Percentiles rank a stretch among this genome's conserved stretches.
These are phyloP conservation scores for Pleurotus ostreatus DNA, from an alignment of 768 basidiomycete species.

Conservation along the genomic window DNA sequence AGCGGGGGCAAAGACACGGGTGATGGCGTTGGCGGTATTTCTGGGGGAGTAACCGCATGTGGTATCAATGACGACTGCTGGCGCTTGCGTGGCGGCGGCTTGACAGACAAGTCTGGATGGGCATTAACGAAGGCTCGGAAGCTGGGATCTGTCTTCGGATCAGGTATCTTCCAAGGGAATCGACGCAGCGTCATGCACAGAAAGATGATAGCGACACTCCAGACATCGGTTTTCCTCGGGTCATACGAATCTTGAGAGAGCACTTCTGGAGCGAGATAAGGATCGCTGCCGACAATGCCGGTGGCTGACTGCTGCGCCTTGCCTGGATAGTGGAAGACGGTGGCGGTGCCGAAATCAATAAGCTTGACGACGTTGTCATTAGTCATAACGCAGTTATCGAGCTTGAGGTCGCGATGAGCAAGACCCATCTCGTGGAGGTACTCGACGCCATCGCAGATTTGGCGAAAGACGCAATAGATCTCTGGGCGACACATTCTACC, in stretches of 20 bases:
- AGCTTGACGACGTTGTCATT: slow-evolving; percentile 91
- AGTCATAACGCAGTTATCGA: slow-evolving; percentile 99
- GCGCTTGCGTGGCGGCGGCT: slow-evolving; percentile 35
- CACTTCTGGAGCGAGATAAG: slow-evolving; percentile 97
- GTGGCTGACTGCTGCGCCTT: slow-evolving; percentile 76
- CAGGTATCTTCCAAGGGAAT: slow-evolving; percentile 99
- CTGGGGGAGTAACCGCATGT: background rate
- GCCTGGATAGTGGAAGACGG: slow-evolving; percentile 98
- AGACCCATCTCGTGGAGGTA: slow-evolving; percentile 97
- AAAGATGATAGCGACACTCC: slow-evolving; percentile 98
- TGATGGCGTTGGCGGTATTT: background rate
- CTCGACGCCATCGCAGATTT: slow-evolving; percentile 96
- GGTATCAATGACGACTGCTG: slow-evolving; percentile 1
- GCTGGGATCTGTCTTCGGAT: slow-evolving; percentile 86
- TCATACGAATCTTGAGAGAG: slow-evolving; percentile 79
- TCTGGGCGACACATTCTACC: slow-evolving; percentile 98
- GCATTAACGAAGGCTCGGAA: slow-evolving; percentile 91
- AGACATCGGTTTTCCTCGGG: slow-evolving; percentile 96
- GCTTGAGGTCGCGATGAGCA: slow-evolving; percentile 97
- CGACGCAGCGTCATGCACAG: slow-evolving; percentile 97
- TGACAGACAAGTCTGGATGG: slow-evolving; percentile 77
- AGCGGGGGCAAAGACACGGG: background rate
- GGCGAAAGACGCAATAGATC: slow-evolving; percentile 98
- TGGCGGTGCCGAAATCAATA: slow-evolving; percentile 99
- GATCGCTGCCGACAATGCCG: slow-evolving; percentile 95